Conservation (phyloP, 2,329 filamentous ascomycete species). For the Beauveria sp. region DNA sequence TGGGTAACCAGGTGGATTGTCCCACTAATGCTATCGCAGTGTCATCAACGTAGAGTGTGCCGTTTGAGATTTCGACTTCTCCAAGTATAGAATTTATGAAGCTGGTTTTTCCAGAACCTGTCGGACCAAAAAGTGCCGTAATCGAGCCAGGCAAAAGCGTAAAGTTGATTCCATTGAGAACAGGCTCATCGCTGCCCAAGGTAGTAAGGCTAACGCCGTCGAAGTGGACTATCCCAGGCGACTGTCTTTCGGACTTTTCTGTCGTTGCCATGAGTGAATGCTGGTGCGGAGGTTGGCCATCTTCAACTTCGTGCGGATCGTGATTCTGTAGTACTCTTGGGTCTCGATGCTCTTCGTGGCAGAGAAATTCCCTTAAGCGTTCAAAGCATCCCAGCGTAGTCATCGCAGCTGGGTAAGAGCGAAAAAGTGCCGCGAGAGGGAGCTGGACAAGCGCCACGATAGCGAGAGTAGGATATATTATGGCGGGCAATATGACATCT, state of each 20-base stretch:
- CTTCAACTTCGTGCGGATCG: background rate
- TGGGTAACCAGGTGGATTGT: background rate
- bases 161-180: background rate
- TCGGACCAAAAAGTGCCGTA: background rate
- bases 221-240: background rate
- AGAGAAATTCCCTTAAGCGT: background rate
- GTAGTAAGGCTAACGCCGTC: background rate
- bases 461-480: background rate
- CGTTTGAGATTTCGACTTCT: background rate
- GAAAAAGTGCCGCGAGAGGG: background rate
- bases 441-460: background rate
- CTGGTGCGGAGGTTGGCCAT: background rate
- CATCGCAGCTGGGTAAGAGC: background rate
- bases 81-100: background rate
- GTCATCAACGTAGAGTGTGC: background rate
- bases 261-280: background rate
- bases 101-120: background rate
- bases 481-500: background rate
- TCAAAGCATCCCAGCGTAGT: constrained; percentile 1
- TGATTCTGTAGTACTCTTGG: background rate
- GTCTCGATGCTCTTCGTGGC: background rate
- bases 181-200: background rate
- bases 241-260: background rate
- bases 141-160: background rate
- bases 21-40: background rate